These are phyloP conservation scores for Echium plantagineum DNA, from an alignment of 257 asterid genomes.

Conservation along the genomic window DNA sequence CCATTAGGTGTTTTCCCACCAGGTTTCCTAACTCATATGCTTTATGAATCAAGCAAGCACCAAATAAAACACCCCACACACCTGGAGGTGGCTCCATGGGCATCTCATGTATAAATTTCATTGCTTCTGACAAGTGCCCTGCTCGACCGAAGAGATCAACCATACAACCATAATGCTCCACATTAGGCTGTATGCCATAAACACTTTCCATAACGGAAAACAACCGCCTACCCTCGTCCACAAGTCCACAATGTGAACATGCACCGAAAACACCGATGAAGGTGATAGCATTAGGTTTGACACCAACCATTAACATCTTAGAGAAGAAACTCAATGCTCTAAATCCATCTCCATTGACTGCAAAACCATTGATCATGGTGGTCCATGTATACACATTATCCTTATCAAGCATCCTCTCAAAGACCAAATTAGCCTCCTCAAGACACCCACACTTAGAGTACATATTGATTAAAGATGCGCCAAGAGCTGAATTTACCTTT, in stretches of 20 bases:
- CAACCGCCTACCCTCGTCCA: constrained; percentile 25
- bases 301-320: constrained; percentile 31
- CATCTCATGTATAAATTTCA: constrained; percentile 29
- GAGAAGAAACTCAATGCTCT: constrained; percentile 25
- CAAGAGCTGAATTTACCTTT: constrained; percentile 26
- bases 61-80: constrained; percentile 42
- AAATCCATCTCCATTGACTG: constrained; percentile 36
- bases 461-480: constrained; percentile 46
- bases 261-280: constrained; percentile 41
- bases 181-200: constrained; percentile 27
- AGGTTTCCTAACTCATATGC: constrained; percentile 29
- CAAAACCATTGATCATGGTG: constrained; percentile 36
- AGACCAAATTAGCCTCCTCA: constrained; percentile 26
- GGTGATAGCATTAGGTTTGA: constrained; percentile 38
- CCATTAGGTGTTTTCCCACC: constrained; percentile 29
- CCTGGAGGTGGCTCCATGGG: constrained; percentile 29
- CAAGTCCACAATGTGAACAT: constrained; percentile 42
- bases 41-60: constrained; percentile 39
- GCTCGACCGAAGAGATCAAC: constrained; percentile 51
- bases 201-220: constrained; percentile 26
- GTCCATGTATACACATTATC: constrained; percentile 36
- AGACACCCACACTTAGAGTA: constrained; percentile 47
- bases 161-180: constrained; percentile 51
- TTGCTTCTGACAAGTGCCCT: constrained; percentile 36
- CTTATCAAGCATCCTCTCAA: constrained; percentile 16